phyloP scores from a whole-genome alignment of 2,329 filamentous ascomycete genomes.

The Meredithiella fracta region DNA sequence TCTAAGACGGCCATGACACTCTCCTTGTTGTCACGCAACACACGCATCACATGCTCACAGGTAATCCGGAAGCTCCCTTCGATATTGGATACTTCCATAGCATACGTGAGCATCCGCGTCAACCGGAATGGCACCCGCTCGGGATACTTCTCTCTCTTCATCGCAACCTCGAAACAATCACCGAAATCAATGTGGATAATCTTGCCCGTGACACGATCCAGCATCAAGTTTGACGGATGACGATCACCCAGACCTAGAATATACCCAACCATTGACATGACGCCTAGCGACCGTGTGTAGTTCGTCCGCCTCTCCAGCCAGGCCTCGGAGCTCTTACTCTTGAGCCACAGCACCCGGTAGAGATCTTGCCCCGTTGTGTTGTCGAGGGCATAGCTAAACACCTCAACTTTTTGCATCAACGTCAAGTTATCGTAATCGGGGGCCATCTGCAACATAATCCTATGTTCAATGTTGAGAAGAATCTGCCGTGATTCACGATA shows the following conservation, averaged over 20 bases:
- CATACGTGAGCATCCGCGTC: slow-evolving; percentile 96
- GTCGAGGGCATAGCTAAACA: slow-evolving; percentile 96
- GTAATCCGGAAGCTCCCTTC: slow-evolving; percentile 97
- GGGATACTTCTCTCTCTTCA: slow-evolving; percentile 98
- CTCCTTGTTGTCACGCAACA: slow-evolving; percentile 92
- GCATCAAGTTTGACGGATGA: slow-evolving; percentile 94
- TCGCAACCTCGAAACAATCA: slow-evolving; percentile 97
- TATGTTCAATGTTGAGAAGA: slow-evolving; percentile 94
- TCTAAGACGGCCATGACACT: slow-evolving; percentile 96
- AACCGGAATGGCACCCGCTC: slow-evolving; percentile 95
- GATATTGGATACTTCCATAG: slow-evolving; percentile 99
- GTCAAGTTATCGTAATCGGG: slow-evolving; percentile 97
- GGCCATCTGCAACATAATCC: slow-evolving; percentile 99
- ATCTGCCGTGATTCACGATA: slow-evolving; percentile 97
- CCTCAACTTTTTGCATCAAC: slow-evolving; percentile 98
- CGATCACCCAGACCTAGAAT: slow-evolving; percentile 92
- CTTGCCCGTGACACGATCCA: slow-evolving; percentile 88
- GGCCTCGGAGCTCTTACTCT: slow-evolving; percentile 93
- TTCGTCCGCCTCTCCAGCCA: slow-evolving; percentile 98
- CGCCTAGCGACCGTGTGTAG: slow-evolving; percentile 88
- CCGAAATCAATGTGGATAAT: slow-evolving; percentile 99
- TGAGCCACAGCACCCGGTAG: slow-evolving; percentile 95
- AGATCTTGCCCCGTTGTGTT: slow-evolving; percentile 98
- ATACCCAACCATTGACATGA: slow-evolving; percentile 99
- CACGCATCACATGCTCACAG: slow-evolving; percentile 95